Base-by-base conservation (phyloP, 169 alveolate genomes). In the Cryptosporidium baileyi region DNA sequence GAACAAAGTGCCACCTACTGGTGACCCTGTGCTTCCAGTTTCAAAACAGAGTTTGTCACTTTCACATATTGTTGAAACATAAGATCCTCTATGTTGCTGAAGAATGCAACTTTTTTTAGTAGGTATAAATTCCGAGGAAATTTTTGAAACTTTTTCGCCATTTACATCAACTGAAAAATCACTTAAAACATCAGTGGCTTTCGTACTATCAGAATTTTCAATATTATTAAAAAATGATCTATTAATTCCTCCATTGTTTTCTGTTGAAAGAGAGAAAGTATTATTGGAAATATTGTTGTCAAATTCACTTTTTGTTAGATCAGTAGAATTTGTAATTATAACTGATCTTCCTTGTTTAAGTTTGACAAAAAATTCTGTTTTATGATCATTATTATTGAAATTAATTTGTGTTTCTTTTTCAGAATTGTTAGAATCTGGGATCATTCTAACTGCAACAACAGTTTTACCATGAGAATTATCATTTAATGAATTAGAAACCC, bases 41-140 rank as follows among this genome's bases (percentile, higher is more conserved):
- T 67, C 74, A 43, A 74, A 74, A 15, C 85, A 74, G 28, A 74
- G 67, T 28, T 24, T 57, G 24, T 54, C 59, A 0, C 74, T 19
- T 2, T 54, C 36, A 19, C 85, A 74, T 9, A 74, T 7, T 4
- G 85, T 54, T 3, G 85, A 54, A 26, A 74, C 11, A 24, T 74
- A 74, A 24, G 85, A 74, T 13, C 85, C 85, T 17, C 67, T 32
- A n/a, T 74, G 85, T 22, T 74, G 74, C n/a, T 54, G 57, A 26
- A 74, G 54, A 2, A 54, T 54, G 9, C 85, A 74, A 38, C 67
- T 74, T 32, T 13, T 74, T 40, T n/a, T 19, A 19, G 3, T 32
- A 5, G 85, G 85, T 24, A 19, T 13, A 8, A 74, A 74, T 9
- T 51, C 85, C 0, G 85, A 54, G 28, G 85, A 74, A 9, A 74